These are phyloP conservation scores for Serendipita sp. DNA, from an alignment of 768 basidiomycete species.

Conservation along the genomic window DNA sequence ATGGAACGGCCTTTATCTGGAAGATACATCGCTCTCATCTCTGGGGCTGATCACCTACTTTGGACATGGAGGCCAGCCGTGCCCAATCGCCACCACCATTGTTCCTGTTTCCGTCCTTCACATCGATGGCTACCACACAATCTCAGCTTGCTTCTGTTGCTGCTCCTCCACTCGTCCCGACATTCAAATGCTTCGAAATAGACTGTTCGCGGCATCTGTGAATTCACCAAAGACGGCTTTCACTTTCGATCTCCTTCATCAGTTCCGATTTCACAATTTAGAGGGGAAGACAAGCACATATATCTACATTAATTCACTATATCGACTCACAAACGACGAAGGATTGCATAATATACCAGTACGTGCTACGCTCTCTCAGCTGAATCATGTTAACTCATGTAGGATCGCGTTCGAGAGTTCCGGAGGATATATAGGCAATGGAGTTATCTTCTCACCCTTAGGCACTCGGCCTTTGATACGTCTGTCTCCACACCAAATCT, in stretches of 20 bases:
- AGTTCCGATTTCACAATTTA: not conserved
- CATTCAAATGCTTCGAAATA: not conserved
- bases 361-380: not conserved
- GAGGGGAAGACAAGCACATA: not conserved
- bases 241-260: not conserved
- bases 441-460: not conserved
- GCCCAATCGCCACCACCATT: not conserved
- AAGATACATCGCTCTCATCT: not conserved
- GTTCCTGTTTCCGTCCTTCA: not conserved
- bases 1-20: not conserved
- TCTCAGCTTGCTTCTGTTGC: not conserved
- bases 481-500: not conserved
- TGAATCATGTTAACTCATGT: not conserved
- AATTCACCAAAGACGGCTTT: not conserved
- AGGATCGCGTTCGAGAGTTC: constrained; percentile 4
- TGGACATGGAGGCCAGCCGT: not conserved
- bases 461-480: not conserved
- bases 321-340: constrained; percentile 5
- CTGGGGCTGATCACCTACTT: not conserved
- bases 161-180: not conserved
- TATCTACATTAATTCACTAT: not conserved
- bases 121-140: not conserved
- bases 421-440: not conserved
- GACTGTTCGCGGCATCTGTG: not conserved
- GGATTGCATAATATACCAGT: not conserved